A percentile compares a stretch with the other conserved stretches of the same genome.
Conservation (phyloP, 2,329 filamentous ascomycete species). For the Trichophyton equinum region DNA sequence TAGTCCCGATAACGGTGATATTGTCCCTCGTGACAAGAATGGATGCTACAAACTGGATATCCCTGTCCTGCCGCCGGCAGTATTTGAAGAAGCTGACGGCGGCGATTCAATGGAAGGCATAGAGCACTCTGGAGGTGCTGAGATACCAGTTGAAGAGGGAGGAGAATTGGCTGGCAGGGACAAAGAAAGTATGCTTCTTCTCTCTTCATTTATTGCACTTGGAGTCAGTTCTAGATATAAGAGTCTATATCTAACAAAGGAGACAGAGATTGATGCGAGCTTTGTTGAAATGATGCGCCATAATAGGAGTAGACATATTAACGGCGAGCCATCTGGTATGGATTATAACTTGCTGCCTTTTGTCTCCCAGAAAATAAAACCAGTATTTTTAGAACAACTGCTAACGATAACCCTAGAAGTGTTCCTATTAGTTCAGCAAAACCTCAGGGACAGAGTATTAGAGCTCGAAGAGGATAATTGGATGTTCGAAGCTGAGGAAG, state of each 20-base stretch:
- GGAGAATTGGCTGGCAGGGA: constrained; percentile 22
- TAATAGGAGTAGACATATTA: constrained; percentile 37
- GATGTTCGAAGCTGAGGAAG: constrained; percentile 70
- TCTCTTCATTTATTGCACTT: neutral
- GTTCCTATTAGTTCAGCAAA: constrained; percentile 55
- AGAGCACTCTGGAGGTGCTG: constrained; percentile 45
- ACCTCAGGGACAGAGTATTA: constrained; percentile 58
- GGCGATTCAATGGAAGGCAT: constrained; percentile 28
- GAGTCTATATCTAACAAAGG: neutral
- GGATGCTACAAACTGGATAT: constrained; percentile 38
- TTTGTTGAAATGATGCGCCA: constrained; percentile 32
- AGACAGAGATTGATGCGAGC: constrained; percentile 34
- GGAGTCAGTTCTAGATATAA: no score
- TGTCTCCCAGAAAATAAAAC: neutral
- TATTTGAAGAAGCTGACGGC: constrained; percentile 27
- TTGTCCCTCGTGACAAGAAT: constrained; percentile 38
- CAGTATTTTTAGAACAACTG: constrained; percentile 9
- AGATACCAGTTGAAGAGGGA: constrained; percentile 22
- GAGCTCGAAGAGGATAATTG: constrained; percentile 71
- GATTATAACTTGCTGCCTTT: constrained; percentile 6
- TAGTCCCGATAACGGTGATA: constrained; percentile 31
- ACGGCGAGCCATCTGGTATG: constrained; percentile 52
- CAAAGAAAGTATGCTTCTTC: constrained; percentile 28
- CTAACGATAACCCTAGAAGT: constrained; percentile 43
- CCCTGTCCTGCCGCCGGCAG: constrained; percentile 27